These are phyloP conservation scores for Dentipellis sp. DNA, from an alignment of 768 basidiomycete species.

Conservation along the genomic window DNA sequence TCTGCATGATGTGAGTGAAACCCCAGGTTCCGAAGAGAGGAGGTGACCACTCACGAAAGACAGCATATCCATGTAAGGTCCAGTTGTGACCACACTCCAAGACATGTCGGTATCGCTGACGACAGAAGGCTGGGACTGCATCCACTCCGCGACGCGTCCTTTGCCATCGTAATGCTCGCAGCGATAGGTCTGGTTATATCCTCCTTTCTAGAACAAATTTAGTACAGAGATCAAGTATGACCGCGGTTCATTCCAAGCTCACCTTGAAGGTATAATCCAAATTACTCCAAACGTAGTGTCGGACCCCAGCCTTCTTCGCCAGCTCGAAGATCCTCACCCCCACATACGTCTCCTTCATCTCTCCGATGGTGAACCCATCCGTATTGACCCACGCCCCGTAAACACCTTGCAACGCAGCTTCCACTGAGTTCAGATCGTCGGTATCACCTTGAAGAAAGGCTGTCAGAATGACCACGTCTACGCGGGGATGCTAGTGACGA, in stretches of 20 bases:
- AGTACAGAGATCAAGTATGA: too few species aligned
- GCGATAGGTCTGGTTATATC: slow-evolving; percentile 20
- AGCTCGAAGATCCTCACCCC: slow-evolving; percentile 31
- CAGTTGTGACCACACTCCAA: slow-evolving; percentile 28
- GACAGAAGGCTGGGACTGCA: slow-evolving; percentile 24
- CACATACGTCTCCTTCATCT: slow-evolving; percentile 25
- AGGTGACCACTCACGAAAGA: slow-evolving; percentile 19
- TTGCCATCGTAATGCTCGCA: slow-evolving; percentile 30
- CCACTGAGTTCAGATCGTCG: neutral
- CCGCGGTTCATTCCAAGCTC: neutral
- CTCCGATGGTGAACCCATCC: neutral
- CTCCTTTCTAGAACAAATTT: slow-evolving; percentile 10
- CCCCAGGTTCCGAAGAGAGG: too few species aligned
- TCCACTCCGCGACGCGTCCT: slow-evolving; percentile 27
- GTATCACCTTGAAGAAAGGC: slow-evolving; percentile 1
- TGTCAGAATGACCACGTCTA: neutral
- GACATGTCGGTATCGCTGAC: slow-evolving; percentile 20
- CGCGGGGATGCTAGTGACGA: neutral
- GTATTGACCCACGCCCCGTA: neutral
- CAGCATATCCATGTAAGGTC: slow-evolving; percentile 33
- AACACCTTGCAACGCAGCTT: neutral
- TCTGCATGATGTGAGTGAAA: neutral
- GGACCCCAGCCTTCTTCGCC: slow-evolving; percentile 22
- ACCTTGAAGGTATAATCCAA: slow-evolving; percentile 31
- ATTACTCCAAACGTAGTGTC: slow-evolving; percentile 31